Conservation (phyloP, 768 basidiomycete genomes). For the Porpolomopsis calyptriformis region DNA sequence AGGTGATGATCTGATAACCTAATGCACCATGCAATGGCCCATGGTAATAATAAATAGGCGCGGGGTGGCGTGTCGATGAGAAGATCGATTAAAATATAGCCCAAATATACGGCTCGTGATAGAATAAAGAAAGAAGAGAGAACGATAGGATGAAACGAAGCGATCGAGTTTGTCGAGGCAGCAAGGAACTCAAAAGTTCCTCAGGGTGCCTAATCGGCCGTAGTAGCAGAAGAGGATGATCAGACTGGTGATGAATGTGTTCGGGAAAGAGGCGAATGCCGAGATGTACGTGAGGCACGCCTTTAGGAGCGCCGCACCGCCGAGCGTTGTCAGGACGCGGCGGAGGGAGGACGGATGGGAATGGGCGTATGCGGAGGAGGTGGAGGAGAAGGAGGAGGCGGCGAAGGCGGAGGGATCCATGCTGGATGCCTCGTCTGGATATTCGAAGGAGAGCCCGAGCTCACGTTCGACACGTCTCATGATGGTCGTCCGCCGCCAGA, state of each 20-base stretch:
- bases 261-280: background rate
- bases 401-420: background rate
- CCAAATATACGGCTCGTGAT: background rate
- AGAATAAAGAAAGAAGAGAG: background rate
- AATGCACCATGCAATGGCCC: no score
- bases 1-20: no score
- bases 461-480: slow-evolving; percentile 22
- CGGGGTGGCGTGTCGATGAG: no score
- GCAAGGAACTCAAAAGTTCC: slow-evolving; percentile 1
- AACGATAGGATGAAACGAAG: background rate
- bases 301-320: background rate
- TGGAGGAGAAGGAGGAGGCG: background rate
- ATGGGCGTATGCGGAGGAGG: no score
- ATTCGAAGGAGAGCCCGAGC: slow-evolving; percentile 23
- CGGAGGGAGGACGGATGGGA: no score
- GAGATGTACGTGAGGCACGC: background rate
- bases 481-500: slow-evolving; percentile 13
- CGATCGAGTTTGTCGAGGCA: background rate
- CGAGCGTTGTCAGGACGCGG: no score
- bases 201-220: slow-evolving; percentile 2
- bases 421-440: slow-evolving; percentile 12
- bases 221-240: slow-evolving; percentile 7
- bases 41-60: no score
- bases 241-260: slow-evolving; percentile 4
- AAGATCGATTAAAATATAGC: no score